These are phyloP conservation scores for Picea abies DNA, from an alignment of 83 land plant genomes.

Conservation along the genomic window DNA sequence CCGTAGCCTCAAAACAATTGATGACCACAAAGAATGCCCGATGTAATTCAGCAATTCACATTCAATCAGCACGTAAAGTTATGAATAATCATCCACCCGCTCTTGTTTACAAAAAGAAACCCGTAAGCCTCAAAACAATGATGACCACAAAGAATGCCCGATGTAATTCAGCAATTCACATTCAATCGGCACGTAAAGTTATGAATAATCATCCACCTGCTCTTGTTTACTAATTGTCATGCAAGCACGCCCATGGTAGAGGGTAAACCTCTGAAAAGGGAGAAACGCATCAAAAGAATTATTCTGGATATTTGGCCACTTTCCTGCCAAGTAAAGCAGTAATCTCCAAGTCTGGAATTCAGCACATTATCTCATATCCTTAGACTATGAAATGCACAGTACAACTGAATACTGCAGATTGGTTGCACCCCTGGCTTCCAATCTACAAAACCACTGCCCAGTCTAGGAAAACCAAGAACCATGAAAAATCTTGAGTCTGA, in stretches of 20 bases:
- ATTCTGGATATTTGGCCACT: constrained; percentile 6
- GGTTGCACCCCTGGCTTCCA: not conserved
- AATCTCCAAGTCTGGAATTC: not conserved
- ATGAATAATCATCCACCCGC: not conserved
- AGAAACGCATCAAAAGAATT: not conserved
- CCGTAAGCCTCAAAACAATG: not conserved
- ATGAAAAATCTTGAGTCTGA: not conserved
- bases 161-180: not conserved
- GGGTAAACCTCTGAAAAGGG: not conserved
- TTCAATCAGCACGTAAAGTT: not conserved
- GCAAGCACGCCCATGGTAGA: not conserved
- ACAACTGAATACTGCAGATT: not conserved
- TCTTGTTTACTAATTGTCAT: not conserved
- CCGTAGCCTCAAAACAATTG: not conserved
- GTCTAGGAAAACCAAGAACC: not conserved
- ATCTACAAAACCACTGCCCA: not conserved
- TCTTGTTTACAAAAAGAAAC: not conserved
- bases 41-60: not conserved
- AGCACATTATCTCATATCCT: not conserved
- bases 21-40: not conserved
- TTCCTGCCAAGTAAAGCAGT: not conserved
- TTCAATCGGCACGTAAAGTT: not conserved
- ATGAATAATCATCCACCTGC: not conserved
- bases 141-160: not conserved
- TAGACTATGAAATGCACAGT: not conserved